Base-by-base conservation (phyloP, 2,329 filamentous ascomycete genomes). In the Dactylellina cionopaga region DNA sequence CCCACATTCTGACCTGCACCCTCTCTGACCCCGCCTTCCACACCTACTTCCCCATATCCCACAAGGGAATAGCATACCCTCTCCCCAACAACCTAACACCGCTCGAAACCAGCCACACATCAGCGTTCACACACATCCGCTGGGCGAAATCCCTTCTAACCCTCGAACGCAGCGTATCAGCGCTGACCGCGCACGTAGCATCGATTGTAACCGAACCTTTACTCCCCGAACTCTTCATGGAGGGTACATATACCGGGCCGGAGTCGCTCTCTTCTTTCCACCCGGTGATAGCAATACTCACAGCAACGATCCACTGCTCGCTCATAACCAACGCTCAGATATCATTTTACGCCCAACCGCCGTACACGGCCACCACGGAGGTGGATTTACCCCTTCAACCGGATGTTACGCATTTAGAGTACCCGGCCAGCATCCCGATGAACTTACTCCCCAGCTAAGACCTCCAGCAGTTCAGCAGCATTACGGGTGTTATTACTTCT, bases 261-360 rank as follows among this genome's bases (percentile, higher is more conserved):
- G n/a, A n/a, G n/a, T n/a, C 24, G 11, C 43, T 10, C 2, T 25
- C 4, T 13, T 44, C 29, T 1, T 2, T 27, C 9, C 11, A 19
- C 11, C 37, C 25, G 13, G 29, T 51, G 10, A 52, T 58, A 51
- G 10, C 24, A 7, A 27, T 44, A 3, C 3, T 59, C 13, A 58
- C 33, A 6, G 22, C 43, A 15, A 66, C 52, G 6, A 59, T 66
- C 31, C 19, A 58, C 25, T 52, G 52, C 7, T 17, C 33, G 2
- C 11, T 66, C 11, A 43, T 66, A 2, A 43, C 31, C n/a, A 66
- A 66, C 35, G 11, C 52, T 44, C 62, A 66, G 52, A 59, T 17
- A 0, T 6, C 31, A 0, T 51, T 49, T 11, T 66, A 66, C 62
- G n/a, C 13, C 17, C 22, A 22, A 3, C 10, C 31, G 1, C 41